These are phyloP conservation scores for Colletotrichum sublineola DNA, from an alignment of 2,329 filamentous ascomycete genomes.

Conservation along the genomic window DNA sequence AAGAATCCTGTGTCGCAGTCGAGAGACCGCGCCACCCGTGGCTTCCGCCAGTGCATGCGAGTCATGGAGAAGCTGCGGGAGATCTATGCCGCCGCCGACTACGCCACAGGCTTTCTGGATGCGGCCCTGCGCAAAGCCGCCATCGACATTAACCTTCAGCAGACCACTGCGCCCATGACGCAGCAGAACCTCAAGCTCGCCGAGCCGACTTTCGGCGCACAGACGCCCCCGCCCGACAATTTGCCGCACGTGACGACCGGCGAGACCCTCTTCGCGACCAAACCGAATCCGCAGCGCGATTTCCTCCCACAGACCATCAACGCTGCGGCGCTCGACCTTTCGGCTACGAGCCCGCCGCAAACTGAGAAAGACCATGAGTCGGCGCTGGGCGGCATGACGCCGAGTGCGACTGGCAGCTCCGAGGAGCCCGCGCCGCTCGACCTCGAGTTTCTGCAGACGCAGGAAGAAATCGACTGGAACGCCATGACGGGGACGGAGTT, in stretches of 20 bases:
- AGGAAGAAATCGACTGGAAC: constrained; percentile 68
- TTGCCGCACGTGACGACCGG: constrained; percentile 58
- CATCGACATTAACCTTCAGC: constrained; percentile 70
- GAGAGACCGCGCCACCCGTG: constrained; percentile 79
- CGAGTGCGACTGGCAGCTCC: constrained; percentile 60
- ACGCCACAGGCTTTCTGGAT: constrained; percentile 94
- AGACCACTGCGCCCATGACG: constrained; percentile 52
- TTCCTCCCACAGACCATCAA: constrained; percentile 55
- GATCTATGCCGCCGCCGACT: constrained; percentile 94
- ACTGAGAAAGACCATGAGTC: constrained; percentile 58
- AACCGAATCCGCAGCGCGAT: constrained; percentile 38
- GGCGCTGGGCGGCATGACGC: constrained; percentile 55
- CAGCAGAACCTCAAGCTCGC: constrained; percentile 48
- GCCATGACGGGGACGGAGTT: constrained; percentile 65
- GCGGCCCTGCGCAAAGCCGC: constrained; percentile 89
- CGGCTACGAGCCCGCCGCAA: constrained; percentile 58
- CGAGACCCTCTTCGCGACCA: constrained; percentile 52
- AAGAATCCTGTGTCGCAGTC: constrained; percentile 82
- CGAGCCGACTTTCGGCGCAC: constrained; percentile 55
- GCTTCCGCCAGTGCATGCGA: constrained; percentile 92
- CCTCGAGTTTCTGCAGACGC: constrained; percentile 61
- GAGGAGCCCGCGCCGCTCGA: constrained; percentile 58
- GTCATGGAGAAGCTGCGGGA: constrained; percentile 90
- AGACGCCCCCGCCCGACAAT: constrained; percentile 69
- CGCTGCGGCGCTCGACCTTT: constrained; percentile 52